These are phyloP conservation scores for Boletus tomentosulus DNA, from an alignment of 768 basidiomycete genomes.

Conservation along the genomic window DNA sequence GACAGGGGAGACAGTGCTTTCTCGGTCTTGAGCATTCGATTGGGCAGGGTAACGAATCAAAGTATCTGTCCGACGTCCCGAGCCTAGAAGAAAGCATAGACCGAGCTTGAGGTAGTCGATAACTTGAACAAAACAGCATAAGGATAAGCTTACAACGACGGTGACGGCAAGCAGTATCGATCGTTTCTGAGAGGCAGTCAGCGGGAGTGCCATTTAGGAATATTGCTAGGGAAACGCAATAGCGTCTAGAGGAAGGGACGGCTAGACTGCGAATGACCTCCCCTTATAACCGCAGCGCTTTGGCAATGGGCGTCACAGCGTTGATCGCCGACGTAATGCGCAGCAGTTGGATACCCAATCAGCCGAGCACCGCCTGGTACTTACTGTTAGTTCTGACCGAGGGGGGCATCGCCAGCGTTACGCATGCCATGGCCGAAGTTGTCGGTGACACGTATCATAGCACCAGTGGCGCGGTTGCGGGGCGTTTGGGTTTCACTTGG, in stretches of 20 bases:
- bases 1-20: not conserved
- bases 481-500: too few species aligned
- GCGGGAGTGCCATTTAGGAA: conserved; percentile 19
- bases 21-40: not conserved
- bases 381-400: not conserved
- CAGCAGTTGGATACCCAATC: not conserved
- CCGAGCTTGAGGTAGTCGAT: conserved; percentile 8
- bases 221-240: not conserved
- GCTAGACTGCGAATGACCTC: not conserved
- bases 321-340: not conserved
- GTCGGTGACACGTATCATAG: too few species aligned
- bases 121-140: not conserved
- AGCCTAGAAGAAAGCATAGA: conserved; percentile 22
- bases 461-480: too few species aligned
- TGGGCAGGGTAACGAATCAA: conserved; percentile 3
- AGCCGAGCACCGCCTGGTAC: not conserved
- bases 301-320: not conserved
- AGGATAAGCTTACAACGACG: conserved; percentile 19
- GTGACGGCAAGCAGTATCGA: conserved; percentile 25
- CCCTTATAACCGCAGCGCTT: not conserved
- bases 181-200: conserved; percentile 29
- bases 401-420: not conserved
- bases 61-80: conserved; percentile 2
- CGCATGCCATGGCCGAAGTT: too few species aligned
- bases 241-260: not conserved